phyloP scores from a whole-genome alignment of 768 basidiomycete genomes.

The Agaricus sinodeliciosus region DNA sequence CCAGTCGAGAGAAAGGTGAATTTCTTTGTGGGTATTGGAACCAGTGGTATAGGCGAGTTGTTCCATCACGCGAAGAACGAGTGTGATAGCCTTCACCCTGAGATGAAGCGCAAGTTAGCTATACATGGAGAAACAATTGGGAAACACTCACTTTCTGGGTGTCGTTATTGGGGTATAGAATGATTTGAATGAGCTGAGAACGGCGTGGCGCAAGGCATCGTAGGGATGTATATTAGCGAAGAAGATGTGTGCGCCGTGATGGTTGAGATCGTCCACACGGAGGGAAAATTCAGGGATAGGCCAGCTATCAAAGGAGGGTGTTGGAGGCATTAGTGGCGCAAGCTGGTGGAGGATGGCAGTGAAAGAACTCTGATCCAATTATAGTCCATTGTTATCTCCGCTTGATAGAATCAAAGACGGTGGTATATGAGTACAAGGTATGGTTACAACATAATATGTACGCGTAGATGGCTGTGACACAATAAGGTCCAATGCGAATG shows the following conservation, averaged over 20 bases:
- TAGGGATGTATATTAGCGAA: slow-evolving; percentile 40
- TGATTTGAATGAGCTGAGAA: slow-evolving; percentile 42
- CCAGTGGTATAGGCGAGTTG: slow-evolving; percentile 70
- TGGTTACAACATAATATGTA: background rate
- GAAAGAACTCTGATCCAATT: no score
- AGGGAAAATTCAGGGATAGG: slow-evolving; percentile 51
- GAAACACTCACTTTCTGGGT: slow-evolving; percentile 31
- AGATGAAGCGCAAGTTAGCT: background rate
- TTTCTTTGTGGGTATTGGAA: slow-evolving; percentile 53
- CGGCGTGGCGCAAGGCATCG: slow-evolving; percentile 33
- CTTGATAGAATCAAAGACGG: no score
- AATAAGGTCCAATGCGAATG: background rate
- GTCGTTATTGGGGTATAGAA: slow-evolving; percentile 32
- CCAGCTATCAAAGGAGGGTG: slow-evolving; percentile 29
- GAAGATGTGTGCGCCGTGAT: slow-evolving; percentile 54
- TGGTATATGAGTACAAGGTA: background rate
- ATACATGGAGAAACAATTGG: background rate
- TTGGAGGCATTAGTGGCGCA: slow-evolving; percentile 15
- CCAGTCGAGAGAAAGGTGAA: slow-evolving; percentile 66
- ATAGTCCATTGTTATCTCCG: no score
- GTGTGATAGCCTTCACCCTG: slow-evolving; percentile 47
- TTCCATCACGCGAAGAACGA: slow-evolving; percentile 59
- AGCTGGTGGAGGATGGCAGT: no score
- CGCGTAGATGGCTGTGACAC: background rate
- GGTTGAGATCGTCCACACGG: slow-evolving; percentile 50